Conservation (phyloP, 1,284 basidiomycete genomes). For the Trichosporon inkin region DNA sequence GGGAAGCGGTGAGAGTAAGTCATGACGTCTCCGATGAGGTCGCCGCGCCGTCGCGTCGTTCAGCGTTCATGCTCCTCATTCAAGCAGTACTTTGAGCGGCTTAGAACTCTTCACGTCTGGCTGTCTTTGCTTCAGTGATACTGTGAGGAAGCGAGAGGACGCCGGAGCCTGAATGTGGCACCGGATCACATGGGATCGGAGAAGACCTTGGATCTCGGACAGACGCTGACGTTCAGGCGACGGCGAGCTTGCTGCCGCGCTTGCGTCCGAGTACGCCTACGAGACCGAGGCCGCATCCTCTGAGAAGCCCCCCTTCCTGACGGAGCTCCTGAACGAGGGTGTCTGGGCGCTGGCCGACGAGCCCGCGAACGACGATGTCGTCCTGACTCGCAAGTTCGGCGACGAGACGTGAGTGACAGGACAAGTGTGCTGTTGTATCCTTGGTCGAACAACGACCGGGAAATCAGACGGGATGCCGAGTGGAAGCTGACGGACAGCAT, state of each 20-base stretch:
- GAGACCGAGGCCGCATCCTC: constrained; percentile 66
- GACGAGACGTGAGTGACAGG: constrained; percentile 81
- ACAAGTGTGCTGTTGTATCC: too few species aligned
- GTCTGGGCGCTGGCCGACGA: constrained; percentile 80
- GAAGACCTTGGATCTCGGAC: not conserved
- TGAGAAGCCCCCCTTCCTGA: constrained; percentile 67
- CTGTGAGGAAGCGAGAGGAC: too few species aligned
- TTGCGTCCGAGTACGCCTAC: constrained; percentile 78
- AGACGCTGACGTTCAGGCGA: constrained; percentile 57
- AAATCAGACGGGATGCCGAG: not conserved
- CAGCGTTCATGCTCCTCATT: too few species aligned
- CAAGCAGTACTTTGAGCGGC: too few species aligned
- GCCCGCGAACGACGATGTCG: constrained; percentile 75
- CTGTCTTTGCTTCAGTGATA: too few species aligned
- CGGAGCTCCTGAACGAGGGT: constrained; percentile 66
- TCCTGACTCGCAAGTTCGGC: constrained; percentile 76
- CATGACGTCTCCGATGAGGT: not conserved
- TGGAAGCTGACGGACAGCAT: constrained; percentile 29
- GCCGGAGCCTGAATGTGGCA: too few species aligned
- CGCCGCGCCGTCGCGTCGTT: not conserved
- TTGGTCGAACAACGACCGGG: too few species aligned
- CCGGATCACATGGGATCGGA: too few species aligned
- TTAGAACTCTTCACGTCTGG: too few species aligned
- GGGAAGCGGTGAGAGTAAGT: constrained; percentile 46
- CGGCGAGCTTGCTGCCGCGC: constrained; percentile 65